Conservation (phyloP, 106 monocot species). For the Allium fistulosum region DNA sequence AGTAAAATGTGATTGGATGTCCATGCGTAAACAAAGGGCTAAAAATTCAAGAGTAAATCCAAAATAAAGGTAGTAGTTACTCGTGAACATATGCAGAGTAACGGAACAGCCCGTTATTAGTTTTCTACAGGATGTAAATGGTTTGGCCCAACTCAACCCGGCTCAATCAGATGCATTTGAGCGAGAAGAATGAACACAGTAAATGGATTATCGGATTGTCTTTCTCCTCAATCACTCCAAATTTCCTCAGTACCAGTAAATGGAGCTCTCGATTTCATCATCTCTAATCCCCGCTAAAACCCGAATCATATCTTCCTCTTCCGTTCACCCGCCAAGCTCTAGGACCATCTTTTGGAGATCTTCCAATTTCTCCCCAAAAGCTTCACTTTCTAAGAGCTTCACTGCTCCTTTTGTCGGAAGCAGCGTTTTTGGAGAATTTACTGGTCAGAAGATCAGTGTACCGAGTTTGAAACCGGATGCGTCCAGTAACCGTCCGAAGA, state of each 20-base stretch:
- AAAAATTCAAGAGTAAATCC: too few species aligned
- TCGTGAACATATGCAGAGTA: too few species aligned
- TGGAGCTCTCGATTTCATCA: conserved; percentile 16
- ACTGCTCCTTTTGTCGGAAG: conserved; percentile 36
- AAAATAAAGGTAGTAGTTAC: too few species aligned
- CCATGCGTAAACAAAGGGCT: too few species aligned
- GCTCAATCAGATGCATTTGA: too few species aligned
- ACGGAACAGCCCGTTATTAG: too few species aligned
- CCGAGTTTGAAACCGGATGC: conserved; percentile 13
- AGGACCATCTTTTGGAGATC: not conserved
- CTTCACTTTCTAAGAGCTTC: conserved; percentile 20
- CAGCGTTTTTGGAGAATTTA: conserved; percentile 26
- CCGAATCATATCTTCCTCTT: conserved; percentile 10
- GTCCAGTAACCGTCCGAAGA: conserved; percentile 29
- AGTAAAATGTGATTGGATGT: too few species aligned
- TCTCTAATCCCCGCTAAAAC: conserved; percentile 4
- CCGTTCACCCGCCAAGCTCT: not conserved
- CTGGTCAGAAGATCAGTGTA: conserved; percentile 31
- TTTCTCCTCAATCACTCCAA: too few species aligned
- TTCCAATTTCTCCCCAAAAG: not conserved
- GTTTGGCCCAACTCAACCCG: too few species aligned
- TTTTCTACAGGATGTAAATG: too few species aligned
- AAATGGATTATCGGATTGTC: too few species aligned
- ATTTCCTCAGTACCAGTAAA: not conserved
- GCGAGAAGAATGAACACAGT: too few species aligned